phyloP scores from a whole-genome alignment of 1,284 basidiomycete genomes.

The Trichosporon faecale region DNA sequence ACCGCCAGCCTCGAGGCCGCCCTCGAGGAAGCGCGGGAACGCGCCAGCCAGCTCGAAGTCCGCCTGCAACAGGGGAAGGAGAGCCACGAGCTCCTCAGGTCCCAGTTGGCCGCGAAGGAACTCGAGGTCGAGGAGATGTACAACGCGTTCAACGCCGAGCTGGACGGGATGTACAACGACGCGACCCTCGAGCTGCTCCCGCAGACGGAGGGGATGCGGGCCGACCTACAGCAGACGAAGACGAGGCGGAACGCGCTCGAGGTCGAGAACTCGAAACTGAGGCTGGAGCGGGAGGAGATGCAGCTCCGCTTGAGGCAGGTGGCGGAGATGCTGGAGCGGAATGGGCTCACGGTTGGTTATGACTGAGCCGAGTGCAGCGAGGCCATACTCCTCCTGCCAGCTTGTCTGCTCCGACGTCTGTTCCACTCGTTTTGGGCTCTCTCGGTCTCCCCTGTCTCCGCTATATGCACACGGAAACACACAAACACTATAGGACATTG shows the following conservation, averaged over 20 bases:
- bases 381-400: too few species aligned
- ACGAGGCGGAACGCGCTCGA: slow-evolving; percentile 66
- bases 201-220: slow-evolving; percentile 72
- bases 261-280: slow-evolving; percentile 74
- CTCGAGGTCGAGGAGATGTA: slow-evolving; percentile 86
- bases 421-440: too few species aligned
- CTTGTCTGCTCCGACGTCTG: too few species aligned
- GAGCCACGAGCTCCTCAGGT: slow-evolving; percentile 71
- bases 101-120: slow-evolving; percentile 68
- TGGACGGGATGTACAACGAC: slow-evolving; percentile 82
- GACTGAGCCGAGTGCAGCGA: not conserved
- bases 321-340: not conserved
- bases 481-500: not conserved
- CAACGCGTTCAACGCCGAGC: slow-evolving; percentile 86
- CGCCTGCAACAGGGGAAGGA: slow-evolving; percentile 68
- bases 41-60: slow-evolving; percentile 61
- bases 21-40: slow-evolving; percentile 65
- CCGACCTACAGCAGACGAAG: slow-evolving; percentile 69
- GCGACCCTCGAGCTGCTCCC: slow-evolving; percentile 65
- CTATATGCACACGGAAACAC: not conserved
- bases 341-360: not conserved
- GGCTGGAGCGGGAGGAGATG: slow-evolving; percentile 64
- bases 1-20: slow-evolving; percentile 63
- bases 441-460: too few species aligned
- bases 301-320: not conserved